phyloP scores from a whole-genome alignment of 176 grass and related monocot genomes.

The Carex parvula region DNA sequence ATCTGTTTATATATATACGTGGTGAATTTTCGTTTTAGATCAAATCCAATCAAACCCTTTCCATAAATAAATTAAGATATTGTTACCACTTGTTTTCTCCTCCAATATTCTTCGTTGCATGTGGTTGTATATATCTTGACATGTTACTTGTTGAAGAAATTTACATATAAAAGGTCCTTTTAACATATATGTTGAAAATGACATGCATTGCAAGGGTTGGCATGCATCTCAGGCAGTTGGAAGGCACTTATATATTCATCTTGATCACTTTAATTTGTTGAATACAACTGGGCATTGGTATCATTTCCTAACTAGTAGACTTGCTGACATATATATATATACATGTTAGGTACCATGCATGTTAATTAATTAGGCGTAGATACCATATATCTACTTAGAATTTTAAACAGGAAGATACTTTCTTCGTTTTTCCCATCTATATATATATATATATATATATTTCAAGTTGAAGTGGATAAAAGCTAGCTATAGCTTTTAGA shows the following conservation, averaged over 20 bases:
- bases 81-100: conserved; percentile 8
- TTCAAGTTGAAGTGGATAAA: not conserved
- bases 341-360: conserved; percentile 17
- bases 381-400: not conserved
- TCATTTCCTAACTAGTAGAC: not conserved
- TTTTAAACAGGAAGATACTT: not conserved
- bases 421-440: not conserved
- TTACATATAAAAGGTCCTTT: not conserved
- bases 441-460: too few species aligned
- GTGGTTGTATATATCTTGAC: not conserved
- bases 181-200: conserved; percentile 19
- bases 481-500: too few species aligned
- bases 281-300: not conserved
- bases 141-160: not conserved
- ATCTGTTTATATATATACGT: too few species aligned
- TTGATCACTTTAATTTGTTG: not conserved
- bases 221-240: conserved; percentile 15
- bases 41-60: conserved; percentile 13
- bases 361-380: conserved; percentile 18
- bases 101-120: not conserved
- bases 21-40: too few species aligned
- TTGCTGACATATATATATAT: not conserved
- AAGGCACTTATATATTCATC: not conserved
- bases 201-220: conserved; percentile 16
- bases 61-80: not conserved